Evolutionary conservation across 768 basidiomycete genomes (phyloP).

Genomic region (Artomyces pyxidatus): DNA sequence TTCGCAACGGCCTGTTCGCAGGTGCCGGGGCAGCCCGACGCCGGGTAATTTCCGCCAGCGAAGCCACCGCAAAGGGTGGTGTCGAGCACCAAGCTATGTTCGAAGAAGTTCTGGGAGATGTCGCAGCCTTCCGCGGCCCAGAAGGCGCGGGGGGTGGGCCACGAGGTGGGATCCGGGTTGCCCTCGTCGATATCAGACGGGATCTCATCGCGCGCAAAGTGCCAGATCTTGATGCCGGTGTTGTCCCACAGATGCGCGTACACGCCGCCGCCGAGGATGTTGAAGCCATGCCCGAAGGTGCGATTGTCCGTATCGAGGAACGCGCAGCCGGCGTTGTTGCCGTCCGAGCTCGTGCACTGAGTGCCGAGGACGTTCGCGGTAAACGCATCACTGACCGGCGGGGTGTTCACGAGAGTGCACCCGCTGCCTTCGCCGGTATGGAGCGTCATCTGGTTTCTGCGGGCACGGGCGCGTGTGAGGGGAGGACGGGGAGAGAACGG

Average conservation of each 20-base stretch:
- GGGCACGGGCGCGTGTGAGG: not conserved
- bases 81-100: constrained; percentile 4
- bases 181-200: constrained; percentile 3
- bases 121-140: not conserved
- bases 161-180: constrained; percentile 4
- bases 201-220: constrained; percentile 2
- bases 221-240: constrained; percentile 6
- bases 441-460: constrained; percentile 5
- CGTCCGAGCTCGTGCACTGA: not conserved
- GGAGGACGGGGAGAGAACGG: not conserved
- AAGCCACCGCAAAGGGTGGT: constrained; percentile 8
- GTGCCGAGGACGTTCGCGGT: not conserved
- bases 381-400: not conserved
- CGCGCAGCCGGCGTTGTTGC: not conserved
- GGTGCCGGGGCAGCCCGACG: constrained; percentile 4
- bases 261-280: constrained; percentile 3
- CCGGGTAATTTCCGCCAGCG: not conserved
- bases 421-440: constrained; percentile 1
- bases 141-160: constrained; percentile 1
- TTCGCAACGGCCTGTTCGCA: not conserved
- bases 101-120: not conserved
- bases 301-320: not conserved
- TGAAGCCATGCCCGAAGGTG: constrained; percentile 5
- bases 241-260: not conserved
- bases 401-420: not conserved